Base-by-base conservation (phyloP, 1,284 basidiomycete species). In the Ustilago sp. region DNA sequence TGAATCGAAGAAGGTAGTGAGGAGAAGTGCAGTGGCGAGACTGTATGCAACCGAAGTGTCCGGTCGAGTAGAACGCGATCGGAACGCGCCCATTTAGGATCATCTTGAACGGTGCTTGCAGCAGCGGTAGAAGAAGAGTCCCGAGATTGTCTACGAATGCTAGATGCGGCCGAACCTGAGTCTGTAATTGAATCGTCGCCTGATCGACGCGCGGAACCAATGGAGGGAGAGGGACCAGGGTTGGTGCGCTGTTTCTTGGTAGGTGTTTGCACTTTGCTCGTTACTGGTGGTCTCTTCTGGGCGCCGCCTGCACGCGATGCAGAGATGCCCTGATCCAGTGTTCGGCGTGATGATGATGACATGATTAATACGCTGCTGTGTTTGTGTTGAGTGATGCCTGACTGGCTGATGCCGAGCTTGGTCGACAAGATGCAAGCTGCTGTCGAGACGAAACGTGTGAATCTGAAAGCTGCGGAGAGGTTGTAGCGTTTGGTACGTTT, bases 21-120 rank as follows among this genome's bases (percentile, higher is more conserved):
- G 2, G 74, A 77, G 19, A 77, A 63, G 43, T 77, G 75, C 2
- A 77, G 59, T 2, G 75, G 75, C 3, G 75, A 77, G 8, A 77
- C 52, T 2, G 63, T 74, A 48, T 77, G 70, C 13, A 77, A 63
- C 8, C 70, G 75, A 58, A 77, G 23, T 8, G 75, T 77, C 6
- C 75, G 50, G 43, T 77, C 71, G 6, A 77, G 61, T 48, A 77
- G 53, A 4, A 74, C 47, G 32, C 62, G 64, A 13, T 68, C 58
- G 15, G 65, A 36, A 34, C 36, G 41, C 13, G 68, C 65, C 74
- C 74, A 76, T 35, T 35, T 51, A 3, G 64, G 13, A 11, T 76
- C 74, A 32, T 76, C 62, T 13, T 45, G 43, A 11, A 45, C 43
- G 11, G 43, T 45, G 23, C 23, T 28, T 8, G 54, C 43, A 6